These are phyloP conservation scores for Xylariaceae sp. DNA, from an alignment of 2,329 filamentous ascomycete species.

Conservation along the genomic window DNA sequence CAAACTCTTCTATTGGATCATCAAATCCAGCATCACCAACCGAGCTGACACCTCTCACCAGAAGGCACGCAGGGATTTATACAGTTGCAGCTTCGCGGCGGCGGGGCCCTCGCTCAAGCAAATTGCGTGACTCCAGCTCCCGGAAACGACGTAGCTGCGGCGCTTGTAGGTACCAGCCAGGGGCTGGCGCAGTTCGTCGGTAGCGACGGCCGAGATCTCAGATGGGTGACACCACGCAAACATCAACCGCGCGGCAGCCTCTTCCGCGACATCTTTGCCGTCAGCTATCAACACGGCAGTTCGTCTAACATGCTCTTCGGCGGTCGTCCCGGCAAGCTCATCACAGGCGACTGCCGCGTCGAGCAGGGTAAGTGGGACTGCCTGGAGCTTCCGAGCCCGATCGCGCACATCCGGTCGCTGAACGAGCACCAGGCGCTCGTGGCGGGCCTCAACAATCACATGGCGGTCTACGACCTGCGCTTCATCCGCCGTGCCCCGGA, in stretches of 20 bases:
- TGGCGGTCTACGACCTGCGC: conserved; percentile 56
- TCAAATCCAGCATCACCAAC: too few relatives aligned
- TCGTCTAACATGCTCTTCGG: conserved; percentile 47
- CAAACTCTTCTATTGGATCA: too few relatives aligned
- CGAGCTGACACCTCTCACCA: background rate
- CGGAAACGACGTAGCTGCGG: conserved; percentile 15
- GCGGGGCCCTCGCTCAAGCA: conserved; percentile 22
- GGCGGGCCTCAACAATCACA: conserved; percentile 43
- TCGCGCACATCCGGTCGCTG: conserved; percentile 47
- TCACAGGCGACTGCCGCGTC: conserved; percentile 41
- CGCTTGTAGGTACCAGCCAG: conserved; percentile 38
- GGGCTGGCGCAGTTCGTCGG: conserved; percentile 39
- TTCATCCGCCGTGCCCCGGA: conserved; percentile 21
- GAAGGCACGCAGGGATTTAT: background rate
- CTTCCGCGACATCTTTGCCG: conserved; percentile 39
- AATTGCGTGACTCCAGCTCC: conserved; percentile 35
- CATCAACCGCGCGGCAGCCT: conserved; percentile 10
- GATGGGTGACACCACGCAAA: conserved; percentile 27
- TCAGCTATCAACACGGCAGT: conserved; percentile 42
- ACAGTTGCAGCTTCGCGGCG: background rate
- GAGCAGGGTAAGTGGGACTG: conserved; percentile 10
- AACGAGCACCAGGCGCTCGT: conserved; percentile 48
- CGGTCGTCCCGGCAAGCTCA: conserved; percentile 43
- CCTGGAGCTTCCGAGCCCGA: conserved; percentile 33
- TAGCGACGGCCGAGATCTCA: conserved; percentile 27